Percentiles rank a stretch among this genome's conserved stretches.
phyloP scores from a whole-genome alignment of 208 protist genomes.

The Trichomonas tenax region DNA sequence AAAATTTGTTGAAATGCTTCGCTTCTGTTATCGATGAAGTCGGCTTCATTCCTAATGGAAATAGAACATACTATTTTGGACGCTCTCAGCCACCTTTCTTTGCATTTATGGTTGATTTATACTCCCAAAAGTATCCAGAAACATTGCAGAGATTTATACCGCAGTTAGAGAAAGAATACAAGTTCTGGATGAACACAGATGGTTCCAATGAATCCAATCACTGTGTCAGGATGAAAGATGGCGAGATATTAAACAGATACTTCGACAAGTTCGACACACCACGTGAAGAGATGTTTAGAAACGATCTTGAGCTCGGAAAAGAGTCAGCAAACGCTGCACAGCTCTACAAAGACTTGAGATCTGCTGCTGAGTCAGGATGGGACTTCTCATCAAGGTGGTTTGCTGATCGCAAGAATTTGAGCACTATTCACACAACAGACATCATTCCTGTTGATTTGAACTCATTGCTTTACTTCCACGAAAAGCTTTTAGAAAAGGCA shows the following conservation, averaged over 20 bases:
- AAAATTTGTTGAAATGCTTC: slow-evolving; percentile 3
- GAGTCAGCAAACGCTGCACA: background rate
- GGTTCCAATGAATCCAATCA: background rate
- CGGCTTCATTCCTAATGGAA: background rate
- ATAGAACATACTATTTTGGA: background rate
- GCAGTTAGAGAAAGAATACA: background rate
- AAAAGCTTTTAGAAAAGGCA: background rate
- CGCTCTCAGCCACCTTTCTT: background rate
- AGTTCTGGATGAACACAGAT: background rate
- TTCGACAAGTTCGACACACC: background rate
- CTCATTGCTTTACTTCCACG: background rate
- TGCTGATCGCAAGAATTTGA: background rate
- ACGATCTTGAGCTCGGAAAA: background rate
- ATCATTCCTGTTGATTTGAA: background rate
- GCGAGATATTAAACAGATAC: background rate
- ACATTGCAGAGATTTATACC: background rate
- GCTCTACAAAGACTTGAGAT: background rate
- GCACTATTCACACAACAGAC: background rate
- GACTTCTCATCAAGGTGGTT: background rate
- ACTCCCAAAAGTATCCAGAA: background rate
- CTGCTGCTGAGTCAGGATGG: background rate
- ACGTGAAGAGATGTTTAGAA: background rate
- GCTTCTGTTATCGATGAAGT: background rate
- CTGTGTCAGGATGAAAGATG: background rate
- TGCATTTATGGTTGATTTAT: background rate